Evolutionary conservation across 2,329 filamentous ascomycete genomes (phyloP).

Genomic region (Alternaria sp.): DNA sequence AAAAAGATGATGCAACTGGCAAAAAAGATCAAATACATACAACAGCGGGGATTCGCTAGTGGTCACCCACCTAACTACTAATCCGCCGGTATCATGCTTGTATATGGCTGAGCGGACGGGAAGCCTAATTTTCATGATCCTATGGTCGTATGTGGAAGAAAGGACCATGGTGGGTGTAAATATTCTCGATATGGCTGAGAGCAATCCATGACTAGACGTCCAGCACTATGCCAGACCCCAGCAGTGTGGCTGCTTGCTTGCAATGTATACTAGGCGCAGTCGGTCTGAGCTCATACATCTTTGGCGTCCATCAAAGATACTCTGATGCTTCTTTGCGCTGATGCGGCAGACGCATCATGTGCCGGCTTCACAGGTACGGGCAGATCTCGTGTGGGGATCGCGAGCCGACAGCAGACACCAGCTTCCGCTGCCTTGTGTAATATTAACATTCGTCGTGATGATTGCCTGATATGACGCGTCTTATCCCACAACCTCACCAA

Average conservation of each 20-base stretch:
- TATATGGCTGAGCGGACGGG: too few species aligned
- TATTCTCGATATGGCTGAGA: rapidly evolving
- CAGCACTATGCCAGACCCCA: not conserved
- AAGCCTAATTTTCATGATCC: too few species aligned
- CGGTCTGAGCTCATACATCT: not conserved
- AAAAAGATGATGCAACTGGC: not conserved
- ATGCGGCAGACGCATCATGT: too few species aligned
- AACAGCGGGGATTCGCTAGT: too few species aligned
- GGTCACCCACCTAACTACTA: too few species aligned
- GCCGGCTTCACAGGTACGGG: not conserved
- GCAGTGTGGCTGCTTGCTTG: not conserved
- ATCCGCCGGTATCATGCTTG: too few species aligned
- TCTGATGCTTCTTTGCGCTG: not conserved
- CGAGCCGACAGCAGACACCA: not conserved
- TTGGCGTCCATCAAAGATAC: not conserved
- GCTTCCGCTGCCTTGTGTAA: not conserved
- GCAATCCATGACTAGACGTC: not conserved
- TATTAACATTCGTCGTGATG: not conserved
- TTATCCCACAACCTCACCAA: conserved; percentile 43
- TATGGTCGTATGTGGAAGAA: too few species aligned
- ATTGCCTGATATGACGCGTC: not conserved
- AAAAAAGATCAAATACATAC: too few species aligned
- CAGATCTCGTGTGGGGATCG: not conserved
- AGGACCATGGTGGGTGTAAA: rapidly evolving
- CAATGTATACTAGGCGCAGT: not conserved